phyloP scores from a whole-genome alignment of 2,329 filamentous ascomycete species.

The Periglandula ipomoeae region DNA sequence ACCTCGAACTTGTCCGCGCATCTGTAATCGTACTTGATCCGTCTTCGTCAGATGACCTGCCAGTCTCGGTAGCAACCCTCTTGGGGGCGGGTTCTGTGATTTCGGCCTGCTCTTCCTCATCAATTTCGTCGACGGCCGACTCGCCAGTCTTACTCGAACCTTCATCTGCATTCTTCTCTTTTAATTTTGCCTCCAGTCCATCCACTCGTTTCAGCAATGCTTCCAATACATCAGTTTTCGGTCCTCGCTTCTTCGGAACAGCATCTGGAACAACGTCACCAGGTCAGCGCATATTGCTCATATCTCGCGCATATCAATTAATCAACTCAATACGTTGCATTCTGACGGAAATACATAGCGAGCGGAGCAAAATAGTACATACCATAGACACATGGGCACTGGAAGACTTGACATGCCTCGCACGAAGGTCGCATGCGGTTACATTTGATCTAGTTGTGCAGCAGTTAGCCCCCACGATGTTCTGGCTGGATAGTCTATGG shows the following conservation, averaged over 20 bases:
- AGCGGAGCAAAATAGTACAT: constrained; percentile 27
- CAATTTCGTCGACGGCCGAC: background rate
- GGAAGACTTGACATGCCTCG: constrained; percentile 83
- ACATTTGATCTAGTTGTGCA: constrained; percentile 69
- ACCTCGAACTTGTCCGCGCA: background rate
- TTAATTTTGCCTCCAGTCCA: constrained; percentile 70
- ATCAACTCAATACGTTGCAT: background rate
- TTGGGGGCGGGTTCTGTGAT: constrained; percentile 30
- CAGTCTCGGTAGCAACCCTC: constrained; percentile 27
- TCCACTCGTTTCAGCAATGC: constrained; percentile 78
- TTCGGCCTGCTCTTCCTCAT: constrained; percentile 3
- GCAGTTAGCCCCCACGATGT: background rate
- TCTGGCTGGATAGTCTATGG: background rate
- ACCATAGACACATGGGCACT: constrained; percentile 85
- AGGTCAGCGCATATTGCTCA: background rate
- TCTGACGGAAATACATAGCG: background rate
- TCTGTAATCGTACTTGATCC: background rate
- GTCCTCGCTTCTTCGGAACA: constrained; percentile 79
- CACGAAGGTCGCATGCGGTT: constrained; percentile 77
- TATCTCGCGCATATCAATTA: background rate
- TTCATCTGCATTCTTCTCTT: constrained; percentile 48
- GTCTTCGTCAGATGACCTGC: constrained; percentile 14
- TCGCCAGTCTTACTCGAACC: constrained; percentile 1
- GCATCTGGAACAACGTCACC: constrained; percentile 50
- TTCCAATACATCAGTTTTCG: constrained; percentile 83